Conservation (phyloP, 73 alveolate species). For the Tetrahymena thermophila region DNA sequence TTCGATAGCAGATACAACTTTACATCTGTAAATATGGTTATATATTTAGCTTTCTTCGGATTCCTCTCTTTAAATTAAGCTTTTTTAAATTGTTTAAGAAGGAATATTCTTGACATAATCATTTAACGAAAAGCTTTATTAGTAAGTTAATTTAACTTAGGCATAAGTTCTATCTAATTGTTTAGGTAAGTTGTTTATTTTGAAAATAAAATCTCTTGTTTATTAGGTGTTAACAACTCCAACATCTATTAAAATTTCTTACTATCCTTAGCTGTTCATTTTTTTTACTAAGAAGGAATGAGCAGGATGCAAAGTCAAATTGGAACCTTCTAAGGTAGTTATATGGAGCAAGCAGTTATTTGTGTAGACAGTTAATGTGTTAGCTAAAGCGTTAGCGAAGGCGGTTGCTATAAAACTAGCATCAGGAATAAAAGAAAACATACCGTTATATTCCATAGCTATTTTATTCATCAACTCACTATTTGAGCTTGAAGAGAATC, state of each 20-base stretch:
- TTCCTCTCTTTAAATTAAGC: background rate
- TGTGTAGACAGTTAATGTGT: background rate
- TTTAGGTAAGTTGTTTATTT: background rate
- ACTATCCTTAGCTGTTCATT: background rate
- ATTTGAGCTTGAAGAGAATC: background rate
- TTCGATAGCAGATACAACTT: background rate
- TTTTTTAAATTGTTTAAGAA: background rate
- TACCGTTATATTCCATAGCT: background rate
- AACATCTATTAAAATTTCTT: background rate
- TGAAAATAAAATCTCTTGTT: background rate
- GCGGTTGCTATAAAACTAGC: background rate
- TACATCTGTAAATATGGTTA: background rate
- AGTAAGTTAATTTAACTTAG: background rate
- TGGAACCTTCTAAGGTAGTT: background rate
- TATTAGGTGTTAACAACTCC: background rate
- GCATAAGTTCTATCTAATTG: background rate
- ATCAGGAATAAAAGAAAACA: slow-evolving; percentile 2
- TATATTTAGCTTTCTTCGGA: background rate
- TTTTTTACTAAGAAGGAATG: background rate
- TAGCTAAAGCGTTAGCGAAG: background rate
- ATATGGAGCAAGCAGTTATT: background rate
- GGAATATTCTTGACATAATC: background rate
- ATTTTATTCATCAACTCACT: background rate
- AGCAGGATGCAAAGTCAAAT: background rate
- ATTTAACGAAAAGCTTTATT: background rate